A percentile compares a stretch with the other conserved stretches of the same genome.
Conservation (phyloP, 495 filamentous ascomycete genomes). For the Hypoxylon intermedium region DNA sequence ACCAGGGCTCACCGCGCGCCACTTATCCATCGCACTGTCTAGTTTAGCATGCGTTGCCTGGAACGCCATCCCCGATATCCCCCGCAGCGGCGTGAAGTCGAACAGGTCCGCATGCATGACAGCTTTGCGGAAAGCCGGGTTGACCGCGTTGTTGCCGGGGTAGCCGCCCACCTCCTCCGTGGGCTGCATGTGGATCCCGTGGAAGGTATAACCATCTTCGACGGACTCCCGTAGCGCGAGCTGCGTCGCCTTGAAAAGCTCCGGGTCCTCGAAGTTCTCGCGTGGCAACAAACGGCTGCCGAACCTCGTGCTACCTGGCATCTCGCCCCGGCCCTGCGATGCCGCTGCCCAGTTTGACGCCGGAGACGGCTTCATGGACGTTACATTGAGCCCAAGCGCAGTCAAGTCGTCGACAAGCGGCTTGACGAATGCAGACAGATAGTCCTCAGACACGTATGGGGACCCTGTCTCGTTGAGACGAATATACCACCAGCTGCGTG, state of each 20-base stretch:
- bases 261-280: constrained; percentile 45
- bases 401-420: constrained; percentile 53
- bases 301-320: constrained; percentile 41
- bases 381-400: constrained; percentile 40
- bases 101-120: constrained; percentile 57
- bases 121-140: constrained; percentile 57
- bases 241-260: constrained; percentile 48
- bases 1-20: constrained; percentile 44
- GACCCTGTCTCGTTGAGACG: constrained; percentile 39
- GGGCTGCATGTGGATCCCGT: constrained; percentile 48
- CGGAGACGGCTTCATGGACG: constrained; percentile 14
- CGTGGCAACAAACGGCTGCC: constrained; percentile 61
- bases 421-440: constrained; percentile 49
- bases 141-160: constrained; percentile 51
- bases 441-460: constrained; percentile 38
- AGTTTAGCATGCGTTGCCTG: constrained; percentile 24
- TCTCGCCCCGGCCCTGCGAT: constrained; percentile 25
- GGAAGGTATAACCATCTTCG: constrained; percentile 45
- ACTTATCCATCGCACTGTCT: constrained; percentile 30
- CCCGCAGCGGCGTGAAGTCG: constrained; percentile 22
- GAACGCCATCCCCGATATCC: constrained; percentile 23
- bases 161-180: constrained; percentile 37
- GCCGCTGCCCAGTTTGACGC: constrained; percentile 35
- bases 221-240: constrained; percentile 48
- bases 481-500: too few relatives aligned